Base-by-base conservation (phyloP, 2,329 filamentous ascomycete species). In the Cordyceps cateniannulata region DNA sequence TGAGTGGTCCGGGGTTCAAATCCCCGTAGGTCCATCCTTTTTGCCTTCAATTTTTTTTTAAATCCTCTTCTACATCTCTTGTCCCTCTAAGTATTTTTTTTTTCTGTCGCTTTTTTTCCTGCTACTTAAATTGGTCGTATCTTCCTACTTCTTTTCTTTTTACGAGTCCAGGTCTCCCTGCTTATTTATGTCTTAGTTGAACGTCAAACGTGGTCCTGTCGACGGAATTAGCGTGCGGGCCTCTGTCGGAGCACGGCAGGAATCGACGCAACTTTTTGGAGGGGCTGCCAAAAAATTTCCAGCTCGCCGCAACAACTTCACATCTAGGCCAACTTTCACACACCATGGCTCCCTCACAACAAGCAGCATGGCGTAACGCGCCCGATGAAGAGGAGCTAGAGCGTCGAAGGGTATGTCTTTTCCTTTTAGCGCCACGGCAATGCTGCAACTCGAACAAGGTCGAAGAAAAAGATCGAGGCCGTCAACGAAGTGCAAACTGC, bases 311-410 rank as follows among this genome's bases (percentile, higher is more conserved):
- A 61, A 62, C 42, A 50, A 35, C 20, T 27, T 32, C n/a, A 35
- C 29, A 54, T 44, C 24, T 22, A 56, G 51, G 44, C 60, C 29
- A 53, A 60, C 27, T 53, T 54, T 53, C 53, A 53, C 53, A 59
- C 35, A 59, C 44, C 40, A 76, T 75, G 73, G 69, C 69, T 65
- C 68, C 72, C 63, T 66, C 65, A 61, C 65, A 71, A 60, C 68
- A 67, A 66, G 70, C 73, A 61, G 66, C 63, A 66, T 74, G 73
- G 73, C 70, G 68, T 57, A 69, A 67, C 14, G 60, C 69, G 68
- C 77, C 79, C 56, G 81, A 75, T 62, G 73, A 78, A 66, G 84
- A 83, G 64, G 84, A 88, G 74, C 74, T 85, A 60, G 80, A 85
- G 66, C 76, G 78, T 68, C 83, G 88, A 64, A 87, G 84, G 73